Evolutionary conservation across 495 filamentous ascomycete genomes (phyloP).

Genomic region (Lasiosphaeriaceae sp.): DNA sequence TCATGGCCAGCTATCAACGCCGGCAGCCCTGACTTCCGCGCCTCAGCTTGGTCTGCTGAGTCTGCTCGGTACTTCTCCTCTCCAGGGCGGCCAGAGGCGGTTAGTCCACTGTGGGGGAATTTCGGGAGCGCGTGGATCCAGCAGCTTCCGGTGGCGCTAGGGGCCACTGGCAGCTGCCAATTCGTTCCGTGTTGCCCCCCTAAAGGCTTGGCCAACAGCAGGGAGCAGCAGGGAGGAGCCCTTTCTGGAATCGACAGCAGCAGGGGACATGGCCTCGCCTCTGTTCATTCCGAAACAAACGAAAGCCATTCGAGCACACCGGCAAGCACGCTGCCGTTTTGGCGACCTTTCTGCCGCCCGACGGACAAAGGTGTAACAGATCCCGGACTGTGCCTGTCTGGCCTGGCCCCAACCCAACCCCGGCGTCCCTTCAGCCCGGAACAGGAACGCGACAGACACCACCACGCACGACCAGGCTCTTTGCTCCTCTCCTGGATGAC

Average conservation of each 20-base stretch:
- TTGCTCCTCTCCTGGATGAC: background rate
- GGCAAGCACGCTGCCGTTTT: slow-evolving; percentile 27
- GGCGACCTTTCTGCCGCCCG: slow-evolving; percentile 11
- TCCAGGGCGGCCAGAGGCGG: background rate
- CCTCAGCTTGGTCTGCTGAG: too few species aligned
- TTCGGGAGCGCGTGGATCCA: background rate
- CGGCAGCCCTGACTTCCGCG: slow-evolving; percentile 13
- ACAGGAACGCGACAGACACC: background rate
- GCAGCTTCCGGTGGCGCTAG: slow-evolving; percentile 5
- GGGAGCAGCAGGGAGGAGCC: too few species aligned
- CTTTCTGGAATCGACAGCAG: too few species aligned
- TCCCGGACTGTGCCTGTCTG: slow-evolving; percentile 22
- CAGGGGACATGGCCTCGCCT: slow-evolving; percentile 18
- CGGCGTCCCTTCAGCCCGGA: slow-evolving; percentile 5
- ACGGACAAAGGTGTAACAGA: slow-evolving; percentile 23
- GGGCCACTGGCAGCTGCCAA: background rate
- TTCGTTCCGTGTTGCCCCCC: background rate
- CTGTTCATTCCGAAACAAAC: slow-evolving; percentile 20
- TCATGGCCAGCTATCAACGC: slow-evolving; percentile 3
- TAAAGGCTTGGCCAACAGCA: background rate
- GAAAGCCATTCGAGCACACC: slow-evolving; percentile 11
- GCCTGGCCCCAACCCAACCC: slow-evolving; percentile 8
- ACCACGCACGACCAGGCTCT: background rate
- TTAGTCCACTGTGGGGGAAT: background rate
- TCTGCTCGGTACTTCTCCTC: too few species aligned